Evolutionary conservation across 1,284 basidiomycete species (phyloP).

Genomic region (Leccinum angustisporum): DNA sequence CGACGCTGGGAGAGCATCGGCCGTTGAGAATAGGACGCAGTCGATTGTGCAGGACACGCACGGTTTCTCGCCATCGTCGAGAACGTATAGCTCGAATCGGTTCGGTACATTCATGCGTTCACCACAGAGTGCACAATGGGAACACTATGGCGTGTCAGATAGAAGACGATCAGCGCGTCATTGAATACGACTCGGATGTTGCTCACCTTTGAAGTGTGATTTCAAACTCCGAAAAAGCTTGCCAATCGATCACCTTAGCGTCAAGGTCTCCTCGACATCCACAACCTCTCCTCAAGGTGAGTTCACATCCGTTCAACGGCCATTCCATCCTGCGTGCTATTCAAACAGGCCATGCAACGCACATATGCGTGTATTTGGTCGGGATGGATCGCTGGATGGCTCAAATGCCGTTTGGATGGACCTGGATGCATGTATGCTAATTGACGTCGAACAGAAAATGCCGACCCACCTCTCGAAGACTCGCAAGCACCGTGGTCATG

Average conservation of each 20-base stretch:
- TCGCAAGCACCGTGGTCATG: constrained; percentile 98
- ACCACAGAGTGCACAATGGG: constrained; percentile 1
- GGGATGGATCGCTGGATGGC: constrained; percentile 51
- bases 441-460: constrained; percentile 62
- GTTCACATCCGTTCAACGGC: constrained; percentile 36
- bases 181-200: no score
- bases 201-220: not conserved
- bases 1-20: constrained; percentile 56
- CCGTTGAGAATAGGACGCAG: not conserved
- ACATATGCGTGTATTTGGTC: constrained; percentile 24
- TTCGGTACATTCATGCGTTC: constrained; percentile 85
- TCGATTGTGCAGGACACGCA: constrained; percentile 45
- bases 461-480: constrained; percentile 94
- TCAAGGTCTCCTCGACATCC: constrained; percentile 41
- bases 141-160: constrained; percentile 2
- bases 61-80: constrained; percentile 91
- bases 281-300: constrained; percentile 63
- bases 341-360: constrained; percentile 23
- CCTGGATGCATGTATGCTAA: constrained; percentile 31
- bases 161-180: constrained; percentile 1
- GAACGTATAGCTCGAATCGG: constrained; percentile 88
- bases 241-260: constrained; percentile 13
- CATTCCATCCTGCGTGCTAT: constrained; percentile 19
- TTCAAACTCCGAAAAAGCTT: constrained; percentile 29
- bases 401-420: constrained; percentile 31